Evolutionary conservation across 495 filamentous ascomycete genomes (phyloP).

Genomic region (Hyaloscypha finlandica): DNA sequence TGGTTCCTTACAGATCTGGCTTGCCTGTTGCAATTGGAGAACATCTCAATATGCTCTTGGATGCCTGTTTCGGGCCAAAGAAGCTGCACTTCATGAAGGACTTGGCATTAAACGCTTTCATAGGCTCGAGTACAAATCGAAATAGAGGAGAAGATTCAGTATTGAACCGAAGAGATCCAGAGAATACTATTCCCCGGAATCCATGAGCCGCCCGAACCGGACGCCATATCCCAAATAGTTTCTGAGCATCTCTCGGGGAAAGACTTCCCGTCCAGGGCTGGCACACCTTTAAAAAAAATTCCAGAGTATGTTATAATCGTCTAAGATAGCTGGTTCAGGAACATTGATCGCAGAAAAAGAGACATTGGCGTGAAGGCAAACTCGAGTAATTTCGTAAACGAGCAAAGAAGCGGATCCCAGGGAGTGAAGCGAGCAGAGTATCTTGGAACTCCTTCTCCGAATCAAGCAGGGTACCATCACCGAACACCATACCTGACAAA

Average conservation of each 20-base stretch:
- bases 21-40: conserved; percentile 55
- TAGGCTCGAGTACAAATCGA: conserved; percentile 21
- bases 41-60: conserved; percentile 50
- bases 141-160: conserved; percentile 11
- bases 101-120: conserved; percentile 35
- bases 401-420: conserved; percentile 9
- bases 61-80: conserved; percentile 66
- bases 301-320: conserved; percentile 29
- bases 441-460: conserved; percentile 3
- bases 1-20: conserved; percentile 45
- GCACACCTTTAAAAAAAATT: conserved; percentile 14
- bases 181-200: conserved; percentile 15
- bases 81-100: conserved; percentile 58
- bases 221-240: conserved; percentile 20
- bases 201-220: conserved; percentile 8
- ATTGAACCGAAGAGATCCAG: conserved; percentile 15
- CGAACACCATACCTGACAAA: conserved; percentile 5
- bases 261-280: conserved; percentile 14
- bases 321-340: background rate
- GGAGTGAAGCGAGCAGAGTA: background rate
- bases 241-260: conserved; percentile 24
- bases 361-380: conserved; percentile 23
- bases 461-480: background rate
- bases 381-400: conserved; percentile 27
- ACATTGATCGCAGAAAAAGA: conserved; percentile 10